Percentiles rank a stretch among this genome's conserved stretches.
phyloP scores from a whole-genome alignment of 2,329 filamentous ascomycete species.

The Elsinoe necatrix region DNA sequence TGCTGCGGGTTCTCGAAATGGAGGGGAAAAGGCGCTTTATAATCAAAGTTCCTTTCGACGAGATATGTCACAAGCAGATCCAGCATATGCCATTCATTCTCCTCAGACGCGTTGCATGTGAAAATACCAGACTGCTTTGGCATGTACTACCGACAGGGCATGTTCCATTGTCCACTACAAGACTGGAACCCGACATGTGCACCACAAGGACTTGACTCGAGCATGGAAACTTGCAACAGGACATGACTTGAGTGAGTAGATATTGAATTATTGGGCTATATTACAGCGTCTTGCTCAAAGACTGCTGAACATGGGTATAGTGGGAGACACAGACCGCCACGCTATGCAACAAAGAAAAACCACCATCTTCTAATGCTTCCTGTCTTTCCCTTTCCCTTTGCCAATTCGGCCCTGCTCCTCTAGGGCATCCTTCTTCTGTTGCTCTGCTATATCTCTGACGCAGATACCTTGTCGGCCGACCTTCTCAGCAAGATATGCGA shows the following conservation, averaged over 20 bases:
- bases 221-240: too few relatives aligned
- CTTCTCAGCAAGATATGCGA: slow-evolving; percentile 31
- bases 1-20: neutral
- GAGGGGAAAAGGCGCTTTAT: neutral
- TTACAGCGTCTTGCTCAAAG: neutral
- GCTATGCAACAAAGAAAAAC: slow-evolving; percentile 17
- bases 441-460: slow-evolving; percentile 1
- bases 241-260: neutral
- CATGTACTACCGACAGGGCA: too few relatives aligned
- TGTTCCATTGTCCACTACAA: too few relatives aligned
- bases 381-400: slow-evolving; percentile 20
- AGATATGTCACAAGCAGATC: too few relatives aligned
- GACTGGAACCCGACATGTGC: too few relatives aligned
- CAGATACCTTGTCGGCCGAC: slow-evolving; percentile 30
- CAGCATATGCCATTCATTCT: too few relatives aligned
- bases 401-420: slow-evolving; percentile 22
- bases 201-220: too few relatives aligned
- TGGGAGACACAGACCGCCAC: neutral
- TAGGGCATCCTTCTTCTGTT: slow-evolving; percentile 17
- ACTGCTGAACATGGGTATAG: neutral
- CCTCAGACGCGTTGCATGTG: too few relatives aligned
- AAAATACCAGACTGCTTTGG: too few relatives aligned
- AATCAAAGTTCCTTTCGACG: slow-evolving; percentile 18
- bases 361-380: slow-evolving; percentile 22
- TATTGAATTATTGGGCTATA: neutral